phyloP scores from a whole-genome alignment of 352 stramenopile genomes.

The Phytophthora sansomeana region DNA sequence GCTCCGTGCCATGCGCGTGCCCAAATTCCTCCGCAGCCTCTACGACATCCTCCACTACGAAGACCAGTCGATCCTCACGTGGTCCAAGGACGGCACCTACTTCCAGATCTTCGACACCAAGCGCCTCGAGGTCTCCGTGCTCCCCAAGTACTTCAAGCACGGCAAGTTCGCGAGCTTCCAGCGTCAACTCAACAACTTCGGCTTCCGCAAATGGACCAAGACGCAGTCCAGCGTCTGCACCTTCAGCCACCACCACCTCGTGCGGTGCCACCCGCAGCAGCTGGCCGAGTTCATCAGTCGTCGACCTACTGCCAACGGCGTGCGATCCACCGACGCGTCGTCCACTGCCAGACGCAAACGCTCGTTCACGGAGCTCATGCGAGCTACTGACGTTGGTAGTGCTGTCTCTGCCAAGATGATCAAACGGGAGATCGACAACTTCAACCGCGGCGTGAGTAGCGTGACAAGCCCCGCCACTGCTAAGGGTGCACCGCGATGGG shows the following conservation, averaged over 20 bases:
- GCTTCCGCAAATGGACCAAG: conserved; percentile 90
- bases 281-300: conserved; percentile 60
- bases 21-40: conserved; percentile 83
- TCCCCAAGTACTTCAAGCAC: conserved; percentile 96
- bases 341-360: conserved; percentile 26
- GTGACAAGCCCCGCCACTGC: conserved; percentile 2
- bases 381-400: conserved; percentile 8
- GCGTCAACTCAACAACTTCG: conserved; percentile 95
- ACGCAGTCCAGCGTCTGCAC: conserved; percentile 82
- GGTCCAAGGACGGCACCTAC: conserved; percentile 68
- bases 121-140: conserved; percentile 71
- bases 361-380: conserved; percentile 37
- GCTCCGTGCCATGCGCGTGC: conserved; percentile 53
- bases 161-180: conserved; percentile 93
- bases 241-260: conserved; percentile 77
- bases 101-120: conserved; percentile 79
- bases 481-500: conserved; percentile 25
- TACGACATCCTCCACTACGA: conserved; percentile 83
- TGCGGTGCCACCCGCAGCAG: conserved; percentile 66
- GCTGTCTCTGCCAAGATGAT: conserved; percentile 22
- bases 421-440: conserved; percentile 34
- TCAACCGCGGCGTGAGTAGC: conserved; percentile 2
- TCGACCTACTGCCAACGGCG: conserved; percentile 21
- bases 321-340: conserved; percentile 16
- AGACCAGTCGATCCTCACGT: conserved; percentile 73